Evolutionary conservation across 1,139 yeast species (phyloP).

Genomic region (Geotrichum aggregatum): DNA sequence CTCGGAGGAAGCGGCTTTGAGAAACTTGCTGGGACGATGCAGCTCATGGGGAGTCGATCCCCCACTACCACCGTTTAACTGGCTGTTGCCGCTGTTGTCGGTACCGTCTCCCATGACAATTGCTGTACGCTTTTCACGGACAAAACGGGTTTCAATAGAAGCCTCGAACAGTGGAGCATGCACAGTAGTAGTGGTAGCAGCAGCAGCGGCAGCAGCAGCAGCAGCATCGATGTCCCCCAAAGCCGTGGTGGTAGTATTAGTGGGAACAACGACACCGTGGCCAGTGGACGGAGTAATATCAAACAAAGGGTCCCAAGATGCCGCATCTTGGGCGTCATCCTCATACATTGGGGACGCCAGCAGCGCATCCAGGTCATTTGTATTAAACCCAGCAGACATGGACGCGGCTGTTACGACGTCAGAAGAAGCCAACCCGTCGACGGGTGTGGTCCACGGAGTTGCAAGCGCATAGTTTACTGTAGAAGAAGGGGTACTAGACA

Average conservation of each 20-base stretch:
- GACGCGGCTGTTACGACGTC: background rate
- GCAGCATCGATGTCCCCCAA: background rate
- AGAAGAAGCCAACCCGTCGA: background rate
- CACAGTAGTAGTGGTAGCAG: background rate
- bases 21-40: background rate
- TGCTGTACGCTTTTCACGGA: constrained; percentile 25
- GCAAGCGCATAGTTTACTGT: background rate
- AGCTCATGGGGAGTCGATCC: too few relatives aligned
- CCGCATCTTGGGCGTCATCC: background rate
- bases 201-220: background rate
- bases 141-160: constrained; percentile 18
- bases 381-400: background rate
- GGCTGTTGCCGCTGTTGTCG: background rate
- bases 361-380: background rate
- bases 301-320: constrained; percentile 3
- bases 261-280: too few relatives aligned
- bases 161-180: background rate
- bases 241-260: background rate
- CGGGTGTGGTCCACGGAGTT: constrained; percentile 7
- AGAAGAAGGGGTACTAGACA: constrained; percentile 1
- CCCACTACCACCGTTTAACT: too few relatives aligned
- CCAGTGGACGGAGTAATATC: background rate
- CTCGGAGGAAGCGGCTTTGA: background rate
- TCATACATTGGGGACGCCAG: constrained; percentile 8
- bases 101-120: constrained; percentile 17